Evolutionary conservation across 257 asterid species (phyloP), one percentile per base, ranked within the genome.

Genomic region (Rehmannia glutinosa): DNA sequence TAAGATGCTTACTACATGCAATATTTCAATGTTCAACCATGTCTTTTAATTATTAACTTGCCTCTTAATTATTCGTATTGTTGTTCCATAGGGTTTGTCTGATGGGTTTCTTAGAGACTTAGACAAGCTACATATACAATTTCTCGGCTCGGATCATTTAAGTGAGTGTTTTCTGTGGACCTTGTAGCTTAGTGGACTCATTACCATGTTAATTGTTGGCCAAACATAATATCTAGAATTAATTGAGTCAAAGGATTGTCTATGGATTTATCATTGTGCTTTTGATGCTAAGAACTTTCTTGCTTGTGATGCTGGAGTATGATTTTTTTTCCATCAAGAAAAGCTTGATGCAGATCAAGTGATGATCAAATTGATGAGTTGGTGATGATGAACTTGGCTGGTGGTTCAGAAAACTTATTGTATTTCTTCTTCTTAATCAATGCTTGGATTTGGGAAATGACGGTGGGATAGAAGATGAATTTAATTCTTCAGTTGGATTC

Each of bases 41-140:
- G n/a, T 28, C 17, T 3, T 20, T 30, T 13, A 42, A 11, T 47
- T 43, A 25, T 39, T 42, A 20, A 12, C n/a, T 39, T 36, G 24
- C 64, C 32, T 59, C 62, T 50, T 30, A 27, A 49, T 17, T 59
- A 49, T 55, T 52, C 46, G 54, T 71, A 27, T 35, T 73, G 27
- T 62, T 19, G 53, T 51, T 49, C 35, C 25, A 16, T 81, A 93
- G 99, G 99, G 99, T 56, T 69, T 93, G 82, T 86, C 95, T 72
- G 97, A 96, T 68, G 99, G 99, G 62, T 92, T 93, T 67, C n/a
- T n/a, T n/a, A n/a, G n/a, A n/a, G n/a, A n/a, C 96, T 93, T 64
- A 78, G 99, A 69, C 99, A 93, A 75, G 99, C 99, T 66, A 93
- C 99, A 12, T 93, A 93, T 38, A 93, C 99, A 69, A 93, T 97